These are phyloP conservation scores for Cetraspora pellucida DNA, from an alignment of 192 early-diverging fungal genomes.

Conservation along the genomic window DNA sequence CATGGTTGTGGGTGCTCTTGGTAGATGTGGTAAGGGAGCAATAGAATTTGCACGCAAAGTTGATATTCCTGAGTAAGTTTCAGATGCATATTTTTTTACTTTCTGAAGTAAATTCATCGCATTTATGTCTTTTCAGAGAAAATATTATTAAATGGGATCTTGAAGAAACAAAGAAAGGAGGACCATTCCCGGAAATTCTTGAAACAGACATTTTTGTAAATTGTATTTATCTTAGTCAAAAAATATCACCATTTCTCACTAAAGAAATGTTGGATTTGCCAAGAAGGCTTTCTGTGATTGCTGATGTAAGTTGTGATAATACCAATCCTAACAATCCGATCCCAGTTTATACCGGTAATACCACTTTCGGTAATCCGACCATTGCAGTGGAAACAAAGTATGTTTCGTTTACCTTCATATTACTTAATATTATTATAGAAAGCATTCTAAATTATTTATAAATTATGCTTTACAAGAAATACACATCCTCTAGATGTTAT, in stretches of 20 bases:
- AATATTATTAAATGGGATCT: slow-evolving; percentile 96
- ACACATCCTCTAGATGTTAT: slow-evolving; percentile 80
- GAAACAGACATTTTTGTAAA: slow-evolving; percentile 95
- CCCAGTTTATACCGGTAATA: slow-evolving; percentile 89
- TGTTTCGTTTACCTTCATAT: slow-evolving; percentile 8
- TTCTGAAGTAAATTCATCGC: not conserved
- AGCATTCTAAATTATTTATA: not conserved
- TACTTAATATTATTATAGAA: not conserved
- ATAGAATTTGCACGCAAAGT: slow-evolving; percentile 78
- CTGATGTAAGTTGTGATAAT: slow-evolving; percentile 95
- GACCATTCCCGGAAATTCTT: slow-evolving; percentile 91
- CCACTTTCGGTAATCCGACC: slow-evolving; percentile 93
- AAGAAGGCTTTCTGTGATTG: slow-evolving; percentile 79
- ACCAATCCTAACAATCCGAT: slow-evolving; percentile 98
- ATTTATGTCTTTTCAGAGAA: slow-evolving; percentile 34
- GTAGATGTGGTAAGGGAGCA: slow-evolving; percentile 93
- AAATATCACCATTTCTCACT: slow-evolving; percentile 95
- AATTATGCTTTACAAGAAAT: slow-evolving; percentile 43
- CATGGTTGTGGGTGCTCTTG: slow-evolving; percentile 98
- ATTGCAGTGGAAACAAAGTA: slow-evolving; percentile 64
- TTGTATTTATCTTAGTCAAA: slow-evolving; percentile 93
- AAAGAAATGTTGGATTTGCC: slow-evolving; percentile 71
- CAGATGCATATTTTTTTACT: not conserved
- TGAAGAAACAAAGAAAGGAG: slow-evolving; percentile 87
- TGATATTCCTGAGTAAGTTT: slow-evolving; percentile 71